A percentile compares a stretch with the other conserved stretches of the same genome.
Conservation (phyloP, 768 basidiomycete species). For the Tubosaeta sp. region DNA sequence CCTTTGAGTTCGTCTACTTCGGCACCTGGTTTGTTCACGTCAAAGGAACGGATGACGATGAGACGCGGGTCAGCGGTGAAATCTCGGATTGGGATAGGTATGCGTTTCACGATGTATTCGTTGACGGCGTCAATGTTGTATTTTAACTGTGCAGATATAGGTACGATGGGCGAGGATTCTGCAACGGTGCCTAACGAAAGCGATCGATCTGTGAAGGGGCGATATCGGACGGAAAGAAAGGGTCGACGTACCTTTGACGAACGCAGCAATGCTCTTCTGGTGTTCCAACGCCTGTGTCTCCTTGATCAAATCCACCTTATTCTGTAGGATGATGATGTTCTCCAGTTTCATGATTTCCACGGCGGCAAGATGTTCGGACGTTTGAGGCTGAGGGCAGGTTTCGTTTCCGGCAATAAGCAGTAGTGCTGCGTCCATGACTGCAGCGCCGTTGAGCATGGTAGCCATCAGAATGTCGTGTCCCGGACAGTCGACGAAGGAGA, state of each 20-base stretch:
- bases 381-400: conserved; percentile 98
- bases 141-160: conserved; percentile 96
- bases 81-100: conserved; percentile 91
- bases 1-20: conserved; percentile 97
- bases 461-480: conserved; percentile 99
- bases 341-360: conserved; percentile 99
- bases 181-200: conserved; percentile 82
- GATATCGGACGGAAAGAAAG: not conserved
- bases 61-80: conserved; percentile 88
- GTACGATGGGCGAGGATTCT: conserved; percentile 95
- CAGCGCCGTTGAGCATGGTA: conserved; percentile 99
- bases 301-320: conserved; percentile 98
- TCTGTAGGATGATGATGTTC: conserved; percentile 96
- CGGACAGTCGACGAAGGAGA: conserved; percentile 97
- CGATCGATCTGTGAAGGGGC: not conserved
- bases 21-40: conserved; percentile 98
- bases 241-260: conserved; percentile 75
- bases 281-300: conserved; percentile 93
- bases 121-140: conserved; percentile 99
- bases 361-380: conserved; percentile 96
- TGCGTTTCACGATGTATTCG: conserved; percentile 96
- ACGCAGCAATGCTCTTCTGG: conserved; percentile 90
- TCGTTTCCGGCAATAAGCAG: conserved; percentile 97
- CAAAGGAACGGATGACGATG: conserved; percentile 98
- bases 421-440: conserved; percentile 98